phyloP scores from a whole-genome alignment of 139 green algal genomes.

The Diplosphaera chodatii region DNA sequence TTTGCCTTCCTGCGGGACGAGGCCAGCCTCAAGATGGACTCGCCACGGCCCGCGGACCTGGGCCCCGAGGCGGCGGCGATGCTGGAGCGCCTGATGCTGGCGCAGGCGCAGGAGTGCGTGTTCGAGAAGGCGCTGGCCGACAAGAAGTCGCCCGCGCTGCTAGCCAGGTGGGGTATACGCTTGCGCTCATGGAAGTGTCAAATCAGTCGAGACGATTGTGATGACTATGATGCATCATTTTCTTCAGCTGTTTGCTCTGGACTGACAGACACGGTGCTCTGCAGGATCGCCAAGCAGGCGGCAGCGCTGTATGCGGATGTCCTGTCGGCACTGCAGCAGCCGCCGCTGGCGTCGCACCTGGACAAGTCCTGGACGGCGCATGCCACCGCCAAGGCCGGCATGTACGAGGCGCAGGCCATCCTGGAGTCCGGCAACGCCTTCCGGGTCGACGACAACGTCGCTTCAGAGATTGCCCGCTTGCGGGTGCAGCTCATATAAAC shows the following conservation, averaged over 20 bases:
- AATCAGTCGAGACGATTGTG: no score
- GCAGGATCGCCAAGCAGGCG: conserved; percentile 72
- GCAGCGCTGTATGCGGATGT: conserved; percentile 68
- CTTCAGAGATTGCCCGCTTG: conserved; percentile 38
- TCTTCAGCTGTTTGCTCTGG: no score
- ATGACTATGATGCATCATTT: no score
- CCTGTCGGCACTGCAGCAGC: conserved; percentile 29
- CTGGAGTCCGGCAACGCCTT: conserved; percentile 39
- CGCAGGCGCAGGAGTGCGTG: conserved; percentile 87
- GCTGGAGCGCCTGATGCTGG: conserved; percentile 92
- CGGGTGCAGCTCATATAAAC: no score
- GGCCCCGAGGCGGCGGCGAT: conserved; percentile 60
- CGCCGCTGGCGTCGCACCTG: conserved; percentile 63
- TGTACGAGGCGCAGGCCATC: conserved; percentile 61
- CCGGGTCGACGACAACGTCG: conserved; percentile 27
- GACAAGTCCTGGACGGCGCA: conserved; percentile 66
- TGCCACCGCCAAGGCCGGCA: conserved; percentile 34
- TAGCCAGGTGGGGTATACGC: conserved; percentile 58
- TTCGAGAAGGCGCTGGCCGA: conserved; percentile 80
- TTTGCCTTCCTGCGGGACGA: conserved; percentile 68
- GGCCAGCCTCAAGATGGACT: conserved; percentile 56
- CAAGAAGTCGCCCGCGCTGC: conserved; percentile 56
- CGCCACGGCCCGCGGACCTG: conserved; percentile 64
- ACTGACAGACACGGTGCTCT: no score
- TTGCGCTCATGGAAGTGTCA: no score